Conservation (phyloP, 208 protist genomes). For the Angomonas desouzai region DNA sequence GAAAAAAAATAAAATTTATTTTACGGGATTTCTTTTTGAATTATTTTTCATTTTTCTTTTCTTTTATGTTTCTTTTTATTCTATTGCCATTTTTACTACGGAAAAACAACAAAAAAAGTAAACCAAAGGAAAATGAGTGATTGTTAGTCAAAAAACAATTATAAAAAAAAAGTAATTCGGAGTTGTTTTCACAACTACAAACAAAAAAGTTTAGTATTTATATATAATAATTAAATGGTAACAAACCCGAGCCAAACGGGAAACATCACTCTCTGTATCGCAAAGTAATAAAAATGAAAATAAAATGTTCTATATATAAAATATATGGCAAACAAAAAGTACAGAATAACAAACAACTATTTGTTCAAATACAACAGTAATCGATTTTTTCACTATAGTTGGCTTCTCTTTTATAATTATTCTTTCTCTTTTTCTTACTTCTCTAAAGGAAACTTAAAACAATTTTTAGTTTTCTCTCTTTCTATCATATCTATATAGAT, state of each 20-base stretch:
- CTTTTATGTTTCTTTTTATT: conserved; percentile 5
- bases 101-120: conserved; percentile 13
- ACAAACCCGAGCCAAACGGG: not conserved
- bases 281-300: conserved; percentile 8
- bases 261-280: not conserved
- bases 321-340: conserved; percentile 4
- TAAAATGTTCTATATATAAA: not conserved
- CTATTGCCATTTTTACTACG: not conserved
- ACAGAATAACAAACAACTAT: not conserved
- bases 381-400: not conserved
- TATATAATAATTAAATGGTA: not conserved
- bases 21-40: not conserved
- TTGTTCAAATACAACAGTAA: conserved; percentile 2
- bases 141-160: not conserved
- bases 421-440: conserved; percentile 4
- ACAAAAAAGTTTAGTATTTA: not conserved
- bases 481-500: not conserved
- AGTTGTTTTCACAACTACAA: conserved; percentile 10
- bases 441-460: too few species aligned
- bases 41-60: conserved; percentile 1
- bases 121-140: not conserved
- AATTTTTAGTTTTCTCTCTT: conserved; percentile 10
- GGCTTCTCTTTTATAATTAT: conserved; percentile 4
- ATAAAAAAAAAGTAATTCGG: not conserved
- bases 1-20: conserved; percentile 1